phyloP scores from a whole-genome alignment of 2,329 filamentous ascomycete genomes.

The Nemania diffusa region DNA sequence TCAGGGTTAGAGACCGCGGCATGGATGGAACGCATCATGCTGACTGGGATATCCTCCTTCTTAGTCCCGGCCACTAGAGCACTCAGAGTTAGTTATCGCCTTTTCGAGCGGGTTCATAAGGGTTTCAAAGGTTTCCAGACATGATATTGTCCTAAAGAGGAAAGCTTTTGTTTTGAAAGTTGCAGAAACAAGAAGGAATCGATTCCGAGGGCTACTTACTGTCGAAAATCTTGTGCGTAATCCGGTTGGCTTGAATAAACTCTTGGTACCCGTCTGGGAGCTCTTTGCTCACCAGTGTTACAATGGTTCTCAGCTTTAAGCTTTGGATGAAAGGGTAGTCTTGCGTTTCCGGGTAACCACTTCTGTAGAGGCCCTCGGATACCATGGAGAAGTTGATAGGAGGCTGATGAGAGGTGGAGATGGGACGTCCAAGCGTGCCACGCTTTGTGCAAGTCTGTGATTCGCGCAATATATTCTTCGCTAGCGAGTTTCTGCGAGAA shows the following conservation, averaged over 20 bases:
- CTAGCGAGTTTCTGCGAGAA: constrained; percentile 2
- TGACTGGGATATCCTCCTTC: constrained; percentile 74
- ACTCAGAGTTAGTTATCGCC: constrained; percentile 1
- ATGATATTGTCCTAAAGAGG: too few relatives aligned
- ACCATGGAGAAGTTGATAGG: constrained; percentile 83
- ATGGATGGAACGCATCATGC: constrained; percentile 77
- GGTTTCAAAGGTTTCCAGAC: too few relatives aligned
- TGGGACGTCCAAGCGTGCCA: constrained; percentile 4
- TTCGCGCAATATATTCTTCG: constrained; percentile 15
- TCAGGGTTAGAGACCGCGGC: constrained; percentile 74
- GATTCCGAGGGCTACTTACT: constrained; percentile 46
- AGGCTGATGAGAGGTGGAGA: constrained; percentile 6
- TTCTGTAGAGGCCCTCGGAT: constrained; percentile 79
- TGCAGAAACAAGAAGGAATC: neutral
- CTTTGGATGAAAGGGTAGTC: constrained; percentile 76
- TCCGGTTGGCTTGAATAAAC: constrained; percentile 74
- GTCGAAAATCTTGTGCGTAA: constrained; percentile 78
- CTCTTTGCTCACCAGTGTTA: constrained; percentile 75
- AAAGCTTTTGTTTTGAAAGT: neutral
- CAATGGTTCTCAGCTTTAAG: constrained; percentile 79
- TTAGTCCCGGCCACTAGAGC: constrained; percentile 80
- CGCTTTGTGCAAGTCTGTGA: constrained; percentile 22
- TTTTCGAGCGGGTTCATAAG: neutral
- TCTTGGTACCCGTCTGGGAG: constrained; percentile 61
- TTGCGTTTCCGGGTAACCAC: constrained; percentile 77